Conservation (phyloP, 2,329 filamentous ascomycete genomes). For the Aspergillus sp. region DNA sequence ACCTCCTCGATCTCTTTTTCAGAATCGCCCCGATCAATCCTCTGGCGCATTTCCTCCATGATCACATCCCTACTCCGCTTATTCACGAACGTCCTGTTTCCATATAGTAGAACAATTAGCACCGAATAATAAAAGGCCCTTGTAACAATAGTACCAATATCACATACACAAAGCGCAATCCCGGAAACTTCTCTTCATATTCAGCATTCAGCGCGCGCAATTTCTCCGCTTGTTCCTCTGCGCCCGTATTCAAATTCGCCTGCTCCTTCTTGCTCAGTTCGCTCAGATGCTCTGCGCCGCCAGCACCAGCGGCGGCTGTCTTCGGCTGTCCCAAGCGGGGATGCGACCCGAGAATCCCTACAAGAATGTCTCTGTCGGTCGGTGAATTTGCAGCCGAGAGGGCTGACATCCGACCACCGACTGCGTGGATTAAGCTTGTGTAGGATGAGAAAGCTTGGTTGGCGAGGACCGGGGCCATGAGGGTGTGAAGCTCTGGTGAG, state of each 20-base stretch:
- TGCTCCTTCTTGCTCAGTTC: constrained; percentile 80
- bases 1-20: constrained; percentile 68
- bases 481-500: constrained; percentile 68
- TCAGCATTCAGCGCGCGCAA: constrained; percentile 67
- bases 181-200: constrained; percentile 80
- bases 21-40: constrained; percentile 69
- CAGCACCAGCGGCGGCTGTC: constrained; percentile 30
- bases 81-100: constrained; percentile 75
- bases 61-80: constrained; percentile 71
- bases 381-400: constrained; percentile 55
- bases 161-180: constrained; percentile 67
- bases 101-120: not conserved
- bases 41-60: constrained; percentile 75
- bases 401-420: constrained; percentile 62
- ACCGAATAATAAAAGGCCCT: not conserved
- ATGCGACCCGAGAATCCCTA: constrained; percentile 75
- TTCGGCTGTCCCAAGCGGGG: constrained; percentile 71
- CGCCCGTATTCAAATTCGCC: constrained; percentile 64
- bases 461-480: constrained; percentile 68
- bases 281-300: constrained; percentile 58
- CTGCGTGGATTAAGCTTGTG: constrained; percentile 63
- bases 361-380: constrained; percentile 58
- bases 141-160: not conserved
- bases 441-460: constrained; percentile 66
- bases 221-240: constrained; percentile 47